phyloP scores from a whole-genome alignment of 129 eudicot genomes.

The carrot (Daucus carota) region DNA sequence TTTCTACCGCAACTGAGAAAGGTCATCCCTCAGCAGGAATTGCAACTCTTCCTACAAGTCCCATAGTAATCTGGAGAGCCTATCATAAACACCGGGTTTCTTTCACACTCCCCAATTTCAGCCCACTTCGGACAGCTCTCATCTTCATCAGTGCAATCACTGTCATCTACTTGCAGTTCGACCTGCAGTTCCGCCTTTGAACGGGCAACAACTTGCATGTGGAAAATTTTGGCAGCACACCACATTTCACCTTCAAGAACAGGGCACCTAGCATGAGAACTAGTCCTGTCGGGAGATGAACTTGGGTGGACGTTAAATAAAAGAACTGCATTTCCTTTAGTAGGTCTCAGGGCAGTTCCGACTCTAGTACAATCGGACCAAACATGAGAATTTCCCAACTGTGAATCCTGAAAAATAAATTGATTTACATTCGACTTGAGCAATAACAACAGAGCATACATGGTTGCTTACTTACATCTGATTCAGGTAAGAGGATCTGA shows the following conservation, averaged over 20 bases:
- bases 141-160: constrained; percentile 72
- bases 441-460: not conserved
- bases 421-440: not conserved
- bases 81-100: constrained; percentile 74
- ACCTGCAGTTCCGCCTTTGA: constrained; percentile 6
- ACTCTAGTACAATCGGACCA: constrained; percentile 51
- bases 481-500: constrained; percentile 68
- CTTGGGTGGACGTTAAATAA: constrained; percentile 72
- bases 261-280: constrained; percentile 68
- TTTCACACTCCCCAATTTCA: constrained; percentile 72
- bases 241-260: constrained; percentile 68
- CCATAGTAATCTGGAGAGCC: constrained; percentile 90
- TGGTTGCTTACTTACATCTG: constrained; percentile 38
- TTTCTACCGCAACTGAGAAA: not conserved
- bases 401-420: constrained; percentile 3
- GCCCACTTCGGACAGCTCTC: constrained; percentile 79
- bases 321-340: constrained; percentile 68
- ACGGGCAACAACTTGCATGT: constrained; percentile 20
- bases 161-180: constrained; percentile 15
- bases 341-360: constrained; percentile 40
- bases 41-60: constrained; percentile 85
- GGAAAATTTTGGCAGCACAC: constrained; percentile 62
- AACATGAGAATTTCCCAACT: constrained; percentile 27
- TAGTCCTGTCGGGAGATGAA: constrained; percentile 52
- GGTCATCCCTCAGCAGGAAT: constrained; percentile 41